Evolutionary conservation across 441 rosid species (phyloP), one percentile per base, ranked within the genome.

Genomic region (Populus hybrid): DNA sequence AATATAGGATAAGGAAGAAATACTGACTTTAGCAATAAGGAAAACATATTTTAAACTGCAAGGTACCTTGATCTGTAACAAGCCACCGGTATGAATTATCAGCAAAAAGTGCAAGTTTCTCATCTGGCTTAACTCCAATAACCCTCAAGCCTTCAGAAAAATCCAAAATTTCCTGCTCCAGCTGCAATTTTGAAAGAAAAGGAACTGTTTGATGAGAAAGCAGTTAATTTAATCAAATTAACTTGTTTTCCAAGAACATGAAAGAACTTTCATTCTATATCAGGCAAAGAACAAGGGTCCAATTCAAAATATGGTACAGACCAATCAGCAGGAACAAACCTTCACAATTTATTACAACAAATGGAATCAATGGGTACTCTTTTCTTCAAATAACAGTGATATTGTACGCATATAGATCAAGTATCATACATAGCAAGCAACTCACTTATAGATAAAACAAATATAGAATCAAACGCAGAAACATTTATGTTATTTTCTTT

Each of bases 41-140:
- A 10, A 70, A 36, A 40, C 24, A 35, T 28, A 53, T 76, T 23
- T 31, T 20, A 68, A 70, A 77, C 23, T 45, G 76, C 70, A 18
- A 35, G 18, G 31, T 82, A 94, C 99, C 99, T 94, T 96, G 99
- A 87, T 96, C 98, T 5, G 94, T 93, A 81, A 90, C 89, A 86
- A 96, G 94, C 99, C 99, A 96, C 5, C 99, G 90, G 64, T 88
- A 90, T 1, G 99, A 96, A 86, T 96, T 96, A 85, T 96, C 99
- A 72, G 99, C 96, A 77, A 91, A 96, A 74, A 96, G 91, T 69
- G 98, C 91, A 76, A 96, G 75, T 82, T 93, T 96, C 83, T 96
- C 99, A 76, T 88, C 89, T 42, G 98, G 96, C 82, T 90, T 85
- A 69, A 90, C 82, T 76, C 98, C 99, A 78, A 96, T 79, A 70